Percentiles rank a stretch among this genome's conserved stretches.
These are phyloP conservation scores for Sechiopsis laciniata DNA, from an alignment of 306 rosid genomes.

Conservation along the genomic window DNA sequence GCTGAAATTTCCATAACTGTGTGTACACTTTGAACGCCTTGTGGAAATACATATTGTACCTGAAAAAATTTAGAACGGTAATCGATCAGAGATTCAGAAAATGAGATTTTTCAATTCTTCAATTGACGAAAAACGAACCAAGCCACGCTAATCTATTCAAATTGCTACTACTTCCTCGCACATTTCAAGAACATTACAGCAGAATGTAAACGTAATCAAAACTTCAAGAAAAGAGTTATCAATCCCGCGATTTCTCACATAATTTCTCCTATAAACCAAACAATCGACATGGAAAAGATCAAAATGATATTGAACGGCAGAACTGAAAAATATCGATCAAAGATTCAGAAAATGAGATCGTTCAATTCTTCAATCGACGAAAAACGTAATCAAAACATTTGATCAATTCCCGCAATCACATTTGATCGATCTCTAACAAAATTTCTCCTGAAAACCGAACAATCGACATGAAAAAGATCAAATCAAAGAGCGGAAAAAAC, in stretches of 20 bases:
- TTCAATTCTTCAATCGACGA: background rate
- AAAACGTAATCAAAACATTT: no score
- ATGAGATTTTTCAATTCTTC: background rate
- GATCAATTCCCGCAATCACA: background rate
- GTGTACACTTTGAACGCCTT: slow-evolving; percentile 94
- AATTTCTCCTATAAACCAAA: no score
- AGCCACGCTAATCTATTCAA: background rate
- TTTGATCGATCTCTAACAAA: background rate
- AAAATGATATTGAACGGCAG: background rate
- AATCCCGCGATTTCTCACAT: no score
- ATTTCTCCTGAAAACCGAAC: background rate
- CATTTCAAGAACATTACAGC: background rate
- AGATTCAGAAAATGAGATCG: background rate
- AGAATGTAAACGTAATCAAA: no score
- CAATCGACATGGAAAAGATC: no score
- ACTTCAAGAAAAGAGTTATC: no score
- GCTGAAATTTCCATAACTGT: slow-evolving; percentile 87
- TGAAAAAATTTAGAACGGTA: slow-evolving; percentile 18
- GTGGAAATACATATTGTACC: slow-evolving; percentile 75
- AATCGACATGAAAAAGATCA: no score
- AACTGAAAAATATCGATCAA: slow-evolving; percentile 2
- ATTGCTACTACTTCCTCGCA: slow-evolving; percentile 8
- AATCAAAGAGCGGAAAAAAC: no score
- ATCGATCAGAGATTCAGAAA: background rate
- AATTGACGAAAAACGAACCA: background rate